phyloP scores from a whole-genome alignment of 1,139 yeast genomes.

The Geotrichum histeridarum region DNA sequence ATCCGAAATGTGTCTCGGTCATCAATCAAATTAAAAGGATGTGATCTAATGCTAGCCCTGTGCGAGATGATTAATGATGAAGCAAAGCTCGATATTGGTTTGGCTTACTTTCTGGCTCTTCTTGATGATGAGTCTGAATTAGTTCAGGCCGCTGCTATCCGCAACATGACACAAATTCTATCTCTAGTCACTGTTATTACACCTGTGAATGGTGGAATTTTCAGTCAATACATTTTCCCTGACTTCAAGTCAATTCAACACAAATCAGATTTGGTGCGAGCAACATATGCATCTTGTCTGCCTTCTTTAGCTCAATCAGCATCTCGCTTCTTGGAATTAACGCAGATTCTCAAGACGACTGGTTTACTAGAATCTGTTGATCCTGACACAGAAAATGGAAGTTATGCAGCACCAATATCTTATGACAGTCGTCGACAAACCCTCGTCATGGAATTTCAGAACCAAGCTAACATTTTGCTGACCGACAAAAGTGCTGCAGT shows the following conservation, averaged over 20 bases:
- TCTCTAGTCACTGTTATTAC: slow-evolving; percentile 62
- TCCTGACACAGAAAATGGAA: slow-evolving; percentile 43
- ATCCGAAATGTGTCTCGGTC: slow-evolving; percentile 62
- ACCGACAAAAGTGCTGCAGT: slow-evolving; percentile 67
- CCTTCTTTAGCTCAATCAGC: slow-evolving; percentile 66
- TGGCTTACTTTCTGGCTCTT: slow-evolving; percentile 67
- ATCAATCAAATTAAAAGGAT: slow-evolving; percentile 58
- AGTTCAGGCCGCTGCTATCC: slow-evolving; percentile 49
- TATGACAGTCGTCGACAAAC: slow-evolving; percentile 32
- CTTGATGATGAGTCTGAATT: slow-evolving; percentile 50
- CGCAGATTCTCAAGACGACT: slow-evolving; percentile 50
- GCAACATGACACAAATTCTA: slow-evolving; percentile 49
- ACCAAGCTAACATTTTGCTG: slow-evolving; percentile 56
- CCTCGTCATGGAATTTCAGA: slow-evolving; percentile 53
- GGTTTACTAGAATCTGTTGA: slow-evolving; percentile 39
- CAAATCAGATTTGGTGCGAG: slow-evolving; percentile 48
- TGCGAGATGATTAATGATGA: slow-evolving; percentile 78
- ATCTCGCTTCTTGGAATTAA: slow-evolving; percentile 59
- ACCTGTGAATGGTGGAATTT: slow-evolving; percentile 68
- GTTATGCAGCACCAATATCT: slow-evolving; percentile 33
- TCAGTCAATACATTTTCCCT: slow-evolving; percentile 80
- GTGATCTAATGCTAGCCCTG: slow-evolving; percentile 70
- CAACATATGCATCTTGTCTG: slow-evolving; percentile 65
- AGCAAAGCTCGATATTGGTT: slow-evolving; percentile 74
- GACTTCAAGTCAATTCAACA: slow-evolving; percentile 48